phyloP scores from a whole-genome alignment of 805 yeast genomes.

The Naumovozyma dairenensis region DNA sequence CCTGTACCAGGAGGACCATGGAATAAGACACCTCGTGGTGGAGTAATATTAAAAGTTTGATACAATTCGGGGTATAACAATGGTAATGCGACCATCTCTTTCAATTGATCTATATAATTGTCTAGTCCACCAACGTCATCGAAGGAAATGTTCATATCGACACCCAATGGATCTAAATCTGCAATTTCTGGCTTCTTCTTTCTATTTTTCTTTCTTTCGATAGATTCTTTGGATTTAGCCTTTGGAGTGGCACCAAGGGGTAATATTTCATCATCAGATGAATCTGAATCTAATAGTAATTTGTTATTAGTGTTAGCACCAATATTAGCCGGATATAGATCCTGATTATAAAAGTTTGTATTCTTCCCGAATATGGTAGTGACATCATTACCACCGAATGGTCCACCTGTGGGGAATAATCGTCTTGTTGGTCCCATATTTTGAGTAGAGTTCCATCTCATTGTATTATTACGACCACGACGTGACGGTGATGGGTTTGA shows the following conservation, averaged over 20 bases:
- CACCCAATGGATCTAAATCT: slow-evolving; percentile 89
- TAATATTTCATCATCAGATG: slow-evolving; percentile 52
- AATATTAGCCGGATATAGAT: slow-evolving; percentile 9
- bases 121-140: slow-evolving; percentile 86
- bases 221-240: slow-evolving; percentile 25
- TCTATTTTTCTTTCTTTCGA: slow-evolving; percentile 24
- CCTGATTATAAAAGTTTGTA: slow-evolving; percentile 32
- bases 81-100: slow-evolving; percentile 95
- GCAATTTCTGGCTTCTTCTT: slow-evolving; percentile 54
- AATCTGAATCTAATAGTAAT: slow-evolving; percentile 40
- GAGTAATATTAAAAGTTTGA: slow-evolving; percentile 80
- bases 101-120: slow-evolving; percentile 79
- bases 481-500: slow-evolving; percentile 23
- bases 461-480: slow-evolving; percentile 28
- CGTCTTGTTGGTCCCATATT: slow-evolving; percentile 48
- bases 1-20: slow-evolving; percentile 99
- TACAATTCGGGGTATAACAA: slow-evolving; percentile 88
- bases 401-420: slow-evolving; percentile 89
- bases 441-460: slow-evolving; percentile 15
- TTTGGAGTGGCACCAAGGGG: slow-evolving; percentile 37
- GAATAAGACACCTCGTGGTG: slow-evolving; percentile 93
- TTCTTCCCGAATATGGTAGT: slow-evolving; percentile 69
- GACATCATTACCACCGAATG: slow-evolving; percentile 95
- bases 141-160: slow-evolving; percentile 77
- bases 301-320: slow-evolving; percentile 24